phyloP scores from a whole-genome alignment of 441 rosid species.

The Geranium incanum region DNA sequence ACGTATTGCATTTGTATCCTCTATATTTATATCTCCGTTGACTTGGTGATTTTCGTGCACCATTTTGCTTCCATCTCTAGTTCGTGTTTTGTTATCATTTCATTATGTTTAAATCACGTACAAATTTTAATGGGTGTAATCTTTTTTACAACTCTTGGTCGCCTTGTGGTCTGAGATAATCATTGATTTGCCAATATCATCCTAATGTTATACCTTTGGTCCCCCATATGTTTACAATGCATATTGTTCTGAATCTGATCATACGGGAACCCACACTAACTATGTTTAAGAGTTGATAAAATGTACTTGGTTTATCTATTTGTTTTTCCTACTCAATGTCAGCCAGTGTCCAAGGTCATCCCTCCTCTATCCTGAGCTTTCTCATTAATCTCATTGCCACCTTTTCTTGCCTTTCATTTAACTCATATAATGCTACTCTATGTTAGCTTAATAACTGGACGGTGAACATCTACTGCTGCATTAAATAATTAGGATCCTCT shows the following conservation, averaged over 20 bases:
- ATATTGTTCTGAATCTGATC: not conserved
- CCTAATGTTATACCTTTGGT: too few relatives aligned
- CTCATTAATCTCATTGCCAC: not conserved
- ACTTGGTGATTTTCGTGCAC: not conserved
- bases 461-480: not conserved
- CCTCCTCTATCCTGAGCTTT: slow-evolving; percentile 3
- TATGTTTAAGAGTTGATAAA: not conserved
- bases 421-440: not conserved
- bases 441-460: not conserved
- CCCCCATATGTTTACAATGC: not conserved
- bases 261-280: not conserved
- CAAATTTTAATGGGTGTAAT: not conserved
- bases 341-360: not conserved
- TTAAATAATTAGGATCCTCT: not conserved
- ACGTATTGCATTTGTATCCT: not conserved
- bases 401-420: not conserved
- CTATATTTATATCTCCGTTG: not conserved
- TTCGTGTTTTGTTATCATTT: too few relatives aligned
- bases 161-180: not conserved
- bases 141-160: not conserved
- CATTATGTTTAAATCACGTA: too few relatives aligned
- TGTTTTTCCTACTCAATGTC: not conserved
- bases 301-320: not conserved
- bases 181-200: not conserved
- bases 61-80: too few relatives aligned